A percentile compares a stretch with the other conserved stretches of the same genome.
phyloP scores from a whole-genome alignment of 2,329 filamentous ascomycete species.

The Aspergillus latus region DNA sequence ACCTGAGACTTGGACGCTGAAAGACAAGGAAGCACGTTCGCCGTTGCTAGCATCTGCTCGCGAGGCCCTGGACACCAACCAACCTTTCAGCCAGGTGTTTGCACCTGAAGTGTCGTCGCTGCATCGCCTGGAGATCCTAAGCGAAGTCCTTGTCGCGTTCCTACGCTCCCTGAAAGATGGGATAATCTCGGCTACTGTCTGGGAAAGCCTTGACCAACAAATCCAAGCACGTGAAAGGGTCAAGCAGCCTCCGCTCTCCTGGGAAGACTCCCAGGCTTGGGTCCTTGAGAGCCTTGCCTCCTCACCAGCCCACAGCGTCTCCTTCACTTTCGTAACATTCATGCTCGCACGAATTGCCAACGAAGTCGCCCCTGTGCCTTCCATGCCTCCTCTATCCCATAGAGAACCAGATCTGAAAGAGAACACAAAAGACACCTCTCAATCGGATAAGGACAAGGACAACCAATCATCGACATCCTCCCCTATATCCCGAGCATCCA shows the following conservation, averaged over 20 bases:
- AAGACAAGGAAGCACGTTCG: slow-evolving; percentile 42
- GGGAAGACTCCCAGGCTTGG: slow-evolving; percentile 59
- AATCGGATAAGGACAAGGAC: slow-evolving; percentile 1
- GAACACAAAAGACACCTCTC: slow-evolving; percentile 6
- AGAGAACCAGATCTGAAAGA: slow-evolving; percentile 3
- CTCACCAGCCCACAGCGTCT: slow-evolving; percentile 77
- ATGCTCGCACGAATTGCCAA: slow-evolving; percentile 65
- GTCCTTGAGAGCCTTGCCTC: slow-evolving; percentile 73
- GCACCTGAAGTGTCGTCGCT: slow-evolving; percentile 62
- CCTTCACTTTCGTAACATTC: slow-evolving; percentile 81
- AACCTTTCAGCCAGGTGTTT: slow-evolving; percentile 61
- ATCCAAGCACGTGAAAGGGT: slow-evolving; percentile 51
- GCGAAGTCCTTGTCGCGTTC: slow-evolving; percentile 72
- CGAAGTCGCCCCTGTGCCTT: slow-evolving; percentile 51
- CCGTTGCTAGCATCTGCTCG: slow-evolving; percentile 48
- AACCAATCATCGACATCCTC: slow-evolving; percentile 17
- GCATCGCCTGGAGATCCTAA: slow-evolving; percentile 71
- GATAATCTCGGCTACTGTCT: slow-evolving; percentile 69
- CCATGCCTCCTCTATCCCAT: slow-evolving; percentile 16
- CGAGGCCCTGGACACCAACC: slow-evolving; percentile 72
- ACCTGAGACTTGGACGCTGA: slow-evolving; percentile 49
- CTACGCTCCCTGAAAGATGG: slow-evolving; percentile 74
- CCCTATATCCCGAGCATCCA: slow-evolving; percentile 23
- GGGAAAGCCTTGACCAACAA: slow-evolving; percentile 66
- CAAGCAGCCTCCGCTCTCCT: slow-evolving; percentile 47